Evolutionary conservation across 2,329 filamentous ascomycete species (phyloP).

Genomic region (Phaeosphaeriaceae sp.): DNA sequence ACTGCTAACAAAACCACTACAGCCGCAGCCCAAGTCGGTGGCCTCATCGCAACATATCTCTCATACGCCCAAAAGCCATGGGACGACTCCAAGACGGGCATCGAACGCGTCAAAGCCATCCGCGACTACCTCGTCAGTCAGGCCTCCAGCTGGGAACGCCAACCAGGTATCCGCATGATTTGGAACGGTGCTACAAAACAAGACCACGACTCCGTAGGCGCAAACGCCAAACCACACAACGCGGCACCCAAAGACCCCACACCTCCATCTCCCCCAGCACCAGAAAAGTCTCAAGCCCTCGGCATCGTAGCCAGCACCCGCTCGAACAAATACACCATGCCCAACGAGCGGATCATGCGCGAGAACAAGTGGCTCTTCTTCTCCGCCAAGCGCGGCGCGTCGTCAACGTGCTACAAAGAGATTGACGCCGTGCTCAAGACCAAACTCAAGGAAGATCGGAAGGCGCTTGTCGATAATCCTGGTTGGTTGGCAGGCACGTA

Average conservation of each 20-base stretch:
- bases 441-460: neutral
- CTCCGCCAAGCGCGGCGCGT: neutral
- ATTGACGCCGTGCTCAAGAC: neutral
- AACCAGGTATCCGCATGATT: conserved; percentile 9
- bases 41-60: conserved; percentile 16
- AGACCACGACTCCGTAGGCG: conserved; percentile 9
- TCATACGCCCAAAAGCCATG: conserved; percentile 8
- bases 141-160: conserved; percentile 9
- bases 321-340: neutral
- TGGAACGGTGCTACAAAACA: conserved; percentile 17
- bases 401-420: neutral
- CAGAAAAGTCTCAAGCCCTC: neutral
- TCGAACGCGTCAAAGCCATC: conserved; percentile 12
- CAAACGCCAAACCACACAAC: neutral
- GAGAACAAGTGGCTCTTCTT: neutral
- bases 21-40: conserved; percentile 13
- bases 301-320: neutral
- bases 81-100: conserved; percentile 1
- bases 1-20: neutral
- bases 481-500: conserved; percentile 10
- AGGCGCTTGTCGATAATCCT: neutral
- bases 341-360: neutral
- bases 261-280: neutral
- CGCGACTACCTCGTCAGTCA: conserved; percentile 8
- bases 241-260: neutral